phyloP scores from a whole-genome alignment of 208 protist genomes.

The Trypanosoma caninum region DNA sequence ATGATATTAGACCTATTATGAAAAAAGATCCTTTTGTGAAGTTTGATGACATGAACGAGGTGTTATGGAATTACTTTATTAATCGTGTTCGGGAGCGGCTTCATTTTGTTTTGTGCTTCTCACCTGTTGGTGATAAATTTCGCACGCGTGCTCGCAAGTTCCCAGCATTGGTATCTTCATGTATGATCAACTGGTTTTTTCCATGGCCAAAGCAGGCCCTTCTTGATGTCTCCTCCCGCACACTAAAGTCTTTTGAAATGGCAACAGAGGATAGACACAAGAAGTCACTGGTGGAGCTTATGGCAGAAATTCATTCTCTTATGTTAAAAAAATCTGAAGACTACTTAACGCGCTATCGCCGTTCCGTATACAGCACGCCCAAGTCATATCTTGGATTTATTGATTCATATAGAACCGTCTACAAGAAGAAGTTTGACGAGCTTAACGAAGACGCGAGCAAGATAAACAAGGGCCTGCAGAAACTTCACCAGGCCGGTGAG shows the following conservation, averaged over 20 bases:
- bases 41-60: slow-evolving; percentile 95
- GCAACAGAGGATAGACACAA: slow-evolving; percentile 90
- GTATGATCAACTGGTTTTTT: slow-evolving; percentile 99
- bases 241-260: slow-evolving; percentile 91
- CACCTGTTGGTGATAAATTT: slow-evolving; percentile 97
- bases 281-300: slow-evolving; percentile 86
- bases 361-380: slow-evolving; percentile 92
- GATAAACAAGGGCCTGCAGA: slow-evolving; percentile 93
- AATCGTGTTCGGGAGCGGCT: slow-evolving; percentile 95
- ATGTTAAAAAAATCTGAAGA: slow-evolving; percentile 91
- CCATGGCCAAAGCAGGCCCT: slow-evolving; percentile 97
- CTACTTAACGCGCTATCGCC: slow-evolving; percentile 91
- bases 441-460: slow-evolving; percentile 90
- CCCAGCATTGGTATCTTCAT: slow-evolving; percentile 96
- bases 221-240: slow-evolving; percentile 89
- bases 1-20: slow-evolving; percentile 93
- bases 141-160: slow-evolving; percentile 95
- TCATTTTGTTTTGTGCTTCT: slow-evolving; percentile 98
- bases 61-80: slow-evolving; percentile 97
- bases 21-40: slow-evolving; percentile 93
- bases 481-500: slow-evolving; percentile 92
- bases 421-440: slow-evolving; percentile 91
- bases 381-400: slow-evolving; percentile 95
- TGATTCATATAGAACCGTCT: slow-evolving; percentile 90
- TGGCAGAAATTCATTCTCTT: slow-evolving; percentile 89